These are phyloP conservation scores for Xylaria hypoxylon DNA, from an alignment of 2,329 filamentous ascomycete species.

Conservation along the genomic window DNA sequence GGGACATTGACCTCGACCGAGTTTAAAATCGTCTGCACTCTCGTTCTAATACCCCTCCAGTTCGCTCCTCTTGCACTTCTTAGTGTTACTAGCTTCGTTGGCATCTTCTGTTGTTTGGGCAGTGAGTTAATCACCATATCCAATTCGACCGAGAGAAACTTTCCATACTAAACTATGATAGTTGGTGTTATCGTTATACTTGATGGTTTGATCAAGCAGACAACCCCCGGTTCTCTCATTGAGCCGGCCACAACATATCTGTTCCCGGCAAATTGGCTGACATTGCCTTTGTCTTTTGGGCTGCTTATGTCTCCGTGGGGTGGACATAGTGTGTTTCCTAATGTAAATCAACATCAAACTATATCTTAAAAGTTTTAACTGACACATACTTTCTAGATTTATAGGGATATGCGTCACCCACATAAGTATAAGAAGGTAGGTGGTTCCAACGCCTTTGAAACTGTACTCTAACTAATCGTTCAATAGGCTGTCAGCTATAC, in stretches of 20 bases:
- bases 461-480: slow-evolving; percentile 35
- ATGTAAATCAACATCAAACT: slow-evolving; percentile 58
- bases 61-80: slow-evolving; percentile 86
- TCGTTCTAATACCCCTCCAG: slow-evolving; percentile 82
- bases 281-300: slow-evolving; percentile 88
- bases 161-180: slow-evolving; percentile 51
- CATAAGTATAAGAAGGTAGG: slow-evolving; percentile 73
- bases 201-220: slow-evolving; percentile 86
- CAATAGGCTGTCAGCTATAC: slow-evolving; percentile 78
- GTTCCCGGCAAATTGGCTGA: slow-evolving; percentile 87
- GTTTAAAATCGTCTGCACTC: slow-evolving; percentile 88
- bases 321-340: slow-evolving; percentile 80
- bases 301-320: slow-evolving; percentile 84
- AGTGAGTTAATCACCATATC: slow-evolving; percentile 68
- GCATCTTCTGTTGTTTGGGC: slow-evolving; percentile 89
- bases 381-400: slow-evolving; percentile 58
- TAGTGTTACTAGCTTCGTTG: slow-evolving; percentile 90
- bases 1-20: slow-evolving; percentile 70
- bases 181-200: slow-evolving; percentile 86
- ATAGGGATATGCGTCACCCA: slow-evolving; percentile 76
- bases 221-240: slow-evolving; percentile 83
- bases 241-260: slow-evolving; percentile 83
- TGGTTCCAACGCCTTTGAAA: not conserved
- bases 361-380: not conserved
- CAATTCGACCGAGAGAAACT: slow-evolving; percentile 7